Evolutionary conservation across 371 early-diverging fungal species (phyloP), one percentile per base, ranked within the genome.

Genomic region (Lichtheimia hyalospora): DNA sequence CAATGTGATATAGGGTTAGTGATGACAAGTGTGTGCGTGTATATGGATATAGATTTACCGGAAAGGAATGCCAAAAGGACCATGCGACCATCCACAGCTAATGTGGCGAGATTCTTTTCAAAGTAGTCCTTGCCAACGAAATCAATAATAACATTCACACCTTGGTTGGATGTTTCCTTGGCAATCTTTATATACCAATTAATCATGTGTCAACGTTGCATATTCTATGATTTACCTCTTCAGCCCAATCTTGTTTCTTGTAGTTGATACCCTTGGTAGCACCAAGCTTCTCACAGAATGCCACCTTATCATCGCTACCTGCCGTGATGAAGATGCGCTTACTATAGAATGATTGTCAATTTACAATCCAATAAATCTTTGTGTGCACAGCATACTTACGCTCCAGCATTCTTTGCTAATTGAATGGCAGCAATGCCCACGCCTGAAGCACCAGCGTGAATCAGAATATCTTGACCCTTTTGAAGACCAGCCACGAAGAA

Each of bases 381-480:
- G n/a, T n/a, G n/a, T n/a, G n/a, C n/a, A n/a, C 8, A 2, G 10
- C 7, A 5, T 49, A 75, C 80, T 77, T 82, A 87, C 84, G 91
- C 90, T 21, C 83, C 84, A 28, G 77, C 71, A 39, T 69, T 52
- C 58, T 83, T 87, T 14, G 91, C 90, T 15, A 93, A 69, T 68
- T 93, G 92, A 62, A 93, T 89, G 14, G 89, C 88, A 15, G 88
- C 87, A 10, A 86, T 81, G 13, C 91, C 90, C 6, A 93, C 91
- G 40, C 90, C 90, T 3, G 85, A 84, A 1, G 91, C 90, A 21
- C 89, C 93, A 7, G 91, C 93, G 68, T 93, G 93, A 54, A 91
- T 89, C 58, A 93, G 63, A 0, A 91, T 74, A 61, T 83, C 80
- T 23, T 91, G 81, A 49, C 89, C 91, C 20, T 62, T 54, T 34